These are phyloP conservation scores for Metrosideros polymorpha DNA, from an alignment of 441 rosid species.

Conservation along the genomic window DNA sequence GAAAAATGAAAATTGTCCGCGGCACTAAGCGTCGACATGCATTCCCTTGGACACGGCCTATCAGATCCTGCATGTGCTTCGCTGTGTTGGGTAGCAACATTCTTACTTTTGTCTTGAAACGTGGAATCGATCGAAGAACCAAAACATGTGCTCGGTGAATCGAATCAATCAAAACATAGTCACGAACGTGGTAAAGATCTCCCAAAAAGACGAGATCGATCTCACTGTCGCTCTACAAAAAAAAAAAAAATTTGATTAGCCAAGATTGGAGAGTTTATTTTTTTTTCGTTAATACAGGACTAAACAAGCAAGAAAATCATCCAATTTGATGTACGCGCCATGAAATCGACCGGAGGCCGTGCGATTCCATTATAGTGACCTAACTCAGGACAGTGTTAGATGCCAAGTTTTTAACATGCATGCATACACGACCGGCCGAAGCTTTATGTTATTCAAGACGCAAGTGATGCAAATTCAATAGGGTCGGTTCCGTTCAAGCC, in stretches of 20 bases:
- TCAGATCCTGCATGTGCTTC: not conserved
- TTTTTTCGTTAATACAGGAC: not conserved
- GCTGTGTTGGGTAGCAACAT: not conserved
- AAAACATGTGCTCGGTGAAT: not conserved
- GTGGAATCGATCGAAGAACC: not conserved
- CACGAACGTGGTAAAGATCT: not conserved
- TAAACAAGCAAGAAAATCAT: accelerated
- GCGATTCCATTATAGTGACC: not conserved
- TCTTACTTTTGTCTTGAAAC: not conserved
- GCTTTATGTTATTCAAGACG: not conserved
- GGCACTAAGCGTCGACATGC: not conserved
- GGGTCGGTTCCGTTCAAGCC: not conserved
- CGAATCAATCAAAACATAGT: not conserved
- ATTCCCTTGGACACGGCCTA: not conserved
- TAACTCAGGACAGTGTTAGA: not conserved
- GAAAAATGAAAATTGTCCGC: not conserved
- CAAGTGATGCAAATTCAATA: not conserved
- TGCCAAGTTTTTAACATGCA: not conserved
- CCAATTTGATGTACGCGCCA: not conserved
- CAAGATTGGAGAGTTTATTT: not conserved
- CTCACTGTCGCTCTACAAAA: too few relatives aligned
- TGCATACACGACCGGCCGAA: not conserved
- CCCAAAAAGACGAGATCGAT: too few relatives aligned
- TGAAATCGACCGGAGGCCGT: not conserved
- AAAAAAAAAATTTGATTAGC: not conserved